Evolutionary conservation across 495 filamentous ascomycete genomes (phyloP).

Genomic region (Penicillium arizonense): DNA sequence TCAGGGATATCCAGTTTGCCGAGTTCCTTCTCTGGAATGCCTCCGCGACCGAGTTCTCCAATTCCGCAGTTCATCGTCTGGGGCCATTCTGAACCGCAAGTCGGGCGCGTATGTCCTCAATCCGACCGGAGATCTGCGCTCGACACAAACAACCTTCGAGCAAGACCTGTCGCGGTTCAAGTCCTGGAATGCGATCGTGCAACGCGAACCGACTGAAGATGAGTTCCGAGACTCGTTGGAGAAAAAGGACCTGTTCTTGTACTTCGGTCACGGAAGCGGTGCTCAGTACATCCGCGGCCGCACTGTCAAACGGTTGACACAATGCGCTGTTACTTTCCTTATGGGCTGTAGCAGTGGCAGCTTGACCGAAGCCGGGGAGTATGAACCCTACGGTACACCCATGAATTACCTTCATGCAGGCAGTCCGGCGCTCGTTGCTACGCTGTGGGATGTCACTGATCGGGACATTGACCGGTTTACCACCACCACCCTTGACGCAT

Average conservation of each 20-base stretch:
- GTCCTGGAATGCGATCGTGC: constrained; percentile 64
- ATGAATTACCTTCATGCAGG: constrained; percentile 88
- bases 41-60: constrained; percentile 66
- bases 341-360: constrained; percentile 88
- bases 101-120: constrained; percentile 86
- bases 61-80: constrained; percentile 36
- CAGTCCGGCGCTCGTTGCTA: constrained; percentile 78
- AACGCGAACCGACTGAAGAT: constrained; percentile 67
- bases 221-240: constrained; percentile 68
- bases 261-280: constrained; percentile 96
- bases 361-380: constrained; percentile 77
- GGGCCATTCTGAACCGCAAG: constrained; percentile 33
- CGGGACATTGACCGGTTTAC: constrained; percentile 93
- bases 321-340: constrained; percentile 77
- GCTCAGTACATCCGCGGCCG: constrained; percentile 85
- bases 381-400: constrained; percentile 85
- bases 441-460: constrained; percentile 97
- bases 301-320: constrained; percentile 73
- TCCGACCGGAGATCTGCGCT: constrained; percentile 73
- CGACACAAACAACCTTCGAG: constrained; percentile 76
- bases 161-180: constrained; percentile 53
- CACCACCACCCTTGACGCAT: constrained; percentile 69
- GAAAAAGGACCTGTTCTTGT: constrained; percentile 68
- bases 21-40: constrained; percentile 79
- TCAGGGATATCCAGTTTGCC: constrained; percentile 71